A percentile compares a stretch with the other conserved stretches of the same genome.
phyloP scores from a whole-genome alignment of 2,329 filamentous ascomycete species.

The Exophiala lecanii-corni region DNA sequence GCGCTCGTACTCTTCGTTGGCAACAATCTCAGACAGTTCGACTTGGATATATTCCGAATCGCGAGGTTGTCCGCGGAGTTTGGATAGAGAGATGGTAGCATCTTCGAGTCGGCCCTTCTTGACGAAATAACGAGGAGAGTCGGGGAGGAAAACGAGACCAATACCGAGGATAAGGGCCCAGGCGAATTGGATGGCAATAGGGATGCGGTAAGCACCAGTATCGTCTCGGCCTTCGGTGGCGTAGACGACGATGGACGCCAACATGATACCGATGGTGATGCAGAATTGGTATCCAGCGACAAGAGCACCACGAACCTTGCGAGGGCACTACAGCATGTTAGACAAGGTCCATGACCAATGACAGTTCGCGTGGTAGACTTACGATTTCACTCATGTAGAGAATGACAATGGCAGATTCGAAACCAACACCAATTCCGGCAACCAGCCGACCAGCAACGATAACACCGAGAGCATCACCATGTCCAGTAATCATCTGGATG shows the following conservation, averaged over 20 bases:
- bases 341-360: too few species aligned
- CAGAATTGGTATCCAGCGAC: constrained; percentile 83
- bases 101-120: constrained; percentile 66
- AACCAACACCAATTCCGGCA: constrained; percentile 73
- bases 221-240: constrained; percentile 58
- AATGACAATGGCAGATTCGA: constrained; percentile 74
- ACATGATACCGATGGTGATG: constrained; percentile 71
- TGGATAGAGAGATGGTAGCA: constrained; percentile 59
- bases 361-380: too few species aligned
- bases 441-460: constrained; percentile 71
- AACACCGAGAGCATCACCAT: constrained; percentile 44
- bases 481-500: constrained; percentile 57
- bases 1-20: constrained; percentile 83
- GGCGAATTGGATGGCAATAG: constrained; percentile 72
- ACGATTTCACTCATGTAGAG: constrained; percentile 82
- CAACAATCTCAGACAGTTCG: constrained; percentile 79
- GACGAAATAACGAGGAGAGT: constrained; percentile 81
- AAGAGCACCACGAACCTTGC: constrained; percentile 71
- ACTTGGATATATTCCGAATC: constrained; percentile 71
- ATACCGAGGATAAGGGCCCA: constrained; percentile 68
- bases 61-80: constrained; percentile 67
- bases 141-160: constrained; percentile 73
- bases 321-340: constrained; percentile 47
- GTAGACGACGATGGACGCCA: constrained; percentile 72
- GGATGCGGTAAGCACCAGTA: constrained; percentile 71